Evolutionary conservation across 2,329 filamentous ascomycete genomes (phyloP).

Genomic region (Fusarium sp.): DNA sequence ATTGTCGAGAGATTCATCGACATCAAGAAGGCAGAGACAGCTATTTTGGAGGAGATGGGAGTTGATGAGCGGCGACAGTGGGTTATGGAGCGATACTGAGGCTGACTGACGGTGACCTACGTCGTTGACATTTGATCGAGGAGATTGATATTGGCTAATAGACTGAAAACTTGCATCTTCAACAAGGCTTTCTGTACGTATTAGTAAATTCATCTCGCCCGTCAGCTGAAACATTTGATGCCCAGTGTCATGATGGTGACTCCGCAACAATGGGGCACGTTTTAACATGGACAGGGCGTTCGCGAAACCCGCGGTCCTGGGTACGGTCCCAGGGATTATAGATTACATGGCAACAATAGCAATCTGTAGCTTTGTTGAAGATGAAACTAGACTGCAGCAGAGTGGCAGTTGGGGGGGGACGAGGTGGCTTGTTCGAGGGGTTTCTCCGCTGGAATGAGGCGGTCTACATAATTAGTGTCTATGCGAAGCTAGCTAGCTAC

Average conservation of each 20-base stretch:
- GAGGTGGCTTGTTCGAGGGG: neutral
- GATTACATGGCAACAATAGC: no score
- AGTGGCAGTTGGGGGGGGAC: no score
- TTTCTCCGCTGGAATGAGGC: slow-evolving; percentile 19
- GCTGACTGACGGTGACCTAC: neutral
- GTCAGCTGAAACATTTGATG: slow-evolving; percentile 5
- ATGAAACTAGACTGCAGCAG: no score
- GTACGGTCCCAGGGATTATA: slow-evolving; percentile 1
- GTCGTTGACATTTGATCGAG: neutral
- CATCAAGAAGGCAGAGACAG: slow-evolving; percentile 68
- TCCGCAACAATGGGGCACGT: neutral
- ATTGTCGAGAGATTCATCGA: slow-evolving; percentile 65
- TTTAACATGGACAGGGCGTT: slow-evolving; percentile 15
- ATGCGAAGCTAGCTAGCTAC: neutral
- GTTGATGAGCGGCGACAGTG: slow-evolving; percentile 61
- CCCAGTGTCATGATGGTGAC: neutral
- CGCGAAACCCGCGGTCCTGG: slow-evolving; percentile 6
- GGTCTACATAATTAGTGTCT: neutral
- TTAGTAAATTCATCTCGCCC: neutral
- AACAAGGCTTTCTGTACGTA: neutral
- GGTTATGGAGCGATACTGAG: slow-evolving; percentile 71
- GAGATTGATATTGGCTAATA: neutral
- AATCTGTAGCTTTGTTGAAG: no score
- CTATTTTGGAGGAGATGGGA: slow-evolving; percentile 53
- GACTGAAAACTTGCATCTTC: neutral